Percentiles rank a stretch among this genome's conserved stretches.
phyloP scores from a whole-genome alignment of 2,329 filamentous ascomycete genomes.

The Ascochyta clinopodiicola region DNA sequence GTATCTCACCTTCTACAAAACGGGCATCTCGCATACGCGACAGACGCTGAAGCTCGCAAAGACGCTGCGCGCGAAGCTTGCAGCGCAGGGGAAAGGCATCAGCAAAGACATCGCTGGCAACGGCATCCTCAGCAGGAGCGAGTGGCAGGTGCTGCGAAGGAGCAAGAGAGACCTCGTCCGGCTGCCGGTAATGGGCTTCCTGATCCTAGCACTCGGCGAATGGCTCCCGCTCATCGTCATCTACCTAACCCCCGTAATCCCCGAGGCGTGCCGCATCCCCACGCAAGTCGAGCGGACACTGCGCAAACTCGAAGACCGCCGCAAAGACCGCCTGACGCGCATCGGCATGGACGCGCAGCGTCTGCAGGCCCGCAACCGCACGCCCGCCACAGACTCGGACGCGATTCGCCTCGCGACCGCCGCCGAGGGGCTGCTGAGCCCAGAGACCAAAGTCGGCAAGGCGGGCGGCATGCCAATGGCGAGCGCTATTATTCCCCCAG shows the following conservation, averaged over 20 bases:
- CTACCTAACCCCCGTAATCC: conserved; percentile 74
- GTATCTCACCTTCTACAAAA: conserved; percentile 87
- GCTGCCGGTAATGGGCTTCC: conserved; percentile 76
- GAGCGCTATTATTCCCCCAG: conserved; percentile 5
- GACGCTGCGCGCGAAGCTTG: conserved; percentile 51
- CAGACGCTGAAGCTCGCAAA: conserved; percentile 64
- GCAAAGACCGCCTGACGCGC: conserved; percentile 24
- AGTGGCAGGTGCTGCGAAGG: conserved; percentile 74
- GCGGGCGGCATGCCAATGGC: conserved; percentile 11
- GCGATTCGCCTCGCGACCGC: conserved; percentile 5
- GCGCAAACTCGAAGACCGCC: conserved; percentile 56
- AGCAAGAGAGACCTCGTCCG: conserved; percentile 76
- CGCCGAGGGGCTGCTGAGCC: conserved; percentile 4
- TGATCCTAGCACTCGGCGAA: conserved; percentile 82
- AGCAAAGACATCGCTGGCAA: conserved; percentile 1
- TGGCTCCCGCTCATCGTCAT: conserved; percentile 83
- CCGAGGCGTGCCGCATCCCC: conserved; percentile 83
- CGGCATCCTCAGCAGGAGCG: conserved; percentile 63
- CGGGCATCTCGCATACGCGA: conserved; percentile 76
- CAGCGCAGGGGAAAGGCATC: conserved; percentile 6
- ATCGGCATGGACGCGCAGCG: conserved; percentile 26
- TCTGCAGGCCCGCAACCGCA: conserved; percentile 18
- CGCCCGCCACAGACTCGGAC: neutral
- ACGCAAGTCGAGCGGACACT: conserved; percentile 70
- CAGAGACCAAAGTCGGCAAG: conserved; percentile 4